Conservation (phyloP, 371 early-diverging fungal species). For the Umbelopsis sp. region DNA sequence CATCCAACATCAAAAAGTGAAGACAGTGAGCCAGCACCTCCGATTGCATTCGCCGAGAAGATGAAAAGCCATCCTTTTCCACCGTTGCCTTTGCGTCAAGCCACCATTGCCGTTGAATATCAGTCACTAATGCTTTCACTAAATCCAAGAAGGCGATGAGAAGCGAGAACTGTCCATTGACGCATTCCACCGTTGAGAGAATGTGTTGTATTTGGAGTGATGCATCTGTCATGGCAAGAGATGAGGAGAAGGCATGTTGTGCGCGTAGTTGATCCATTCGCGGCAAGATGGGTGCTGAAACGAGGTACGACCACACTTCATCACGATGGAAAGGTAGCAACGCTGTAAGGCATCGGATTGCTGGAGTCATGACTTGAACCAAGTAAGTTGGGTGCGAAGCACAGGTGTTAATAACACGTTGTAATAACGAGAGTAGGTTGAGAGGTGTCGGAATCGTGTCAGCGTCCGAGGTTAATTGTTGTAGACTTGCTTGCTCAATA, state of each 20-base stretch:
- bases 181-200: constrained; percentile 39
- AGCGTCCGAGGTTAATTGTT: neutral
- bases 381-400: neutral
- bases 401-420: constrained; percentile 26
- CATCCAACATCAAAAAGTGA: constrained; percentile 45
- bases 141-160: constrained; percentile 46
- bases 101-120: constrained; percentile 49
- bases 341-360: constrained; percentile 36
- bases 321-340: constrained; percentile 37
- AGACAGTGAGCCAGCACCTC: constrained; percentile 37
- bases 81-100: constrained; percentile 11
- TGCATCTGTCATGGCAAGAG: constrained; percentile 19
- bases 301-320: constrained; percentile 39
- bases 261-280: constrained; percentile 26
- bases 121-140: constrained; percentile 38
- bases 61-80: neutral
- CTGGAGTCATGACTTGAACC: constrained; percentile 24
- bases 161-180: constrained; percentile 35
- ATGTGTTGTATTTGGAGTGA: constrained; percentile 36
- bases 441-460: constrained; percentile 14
- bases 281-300: constrained; percentile 38
- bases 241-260: constrained; percentile 12
- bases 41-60: constrained; percentile 27
- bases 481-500: constrained; percentile 26
- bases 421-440: constrained; percentile 33